Conservation (phyloP, 2,329 filamentous ascomycete species). For the Fusarium sp. region DNA sequence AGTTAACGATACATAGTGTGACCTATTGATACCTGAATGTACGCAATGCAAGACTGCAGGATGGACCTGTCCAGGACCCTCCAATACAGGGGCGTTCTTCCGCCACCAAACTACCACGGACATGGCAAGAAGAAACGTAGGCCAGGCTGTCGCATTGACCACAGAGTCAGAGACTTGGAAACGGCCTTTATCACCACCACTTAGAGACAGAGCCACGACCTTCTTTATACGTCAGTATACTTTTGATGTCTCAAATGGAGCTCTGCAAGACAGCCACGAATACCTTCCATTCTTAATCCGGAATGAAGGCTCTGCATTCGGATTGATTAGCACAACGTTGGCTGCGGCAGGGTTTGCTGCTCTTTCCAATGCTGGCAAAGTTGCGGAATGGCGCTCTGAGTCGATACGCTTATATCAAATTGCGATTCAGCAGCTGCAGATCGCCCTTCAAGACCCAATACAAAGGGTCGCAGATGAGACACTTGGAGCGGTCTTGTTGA, state of each 20-base stretch:
- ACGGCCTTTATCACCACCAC: constrained; percentile 20
- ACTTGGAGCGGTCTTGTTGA: constrained; percentile 34
- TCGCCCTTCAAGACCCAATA: constrained; percentile 22
- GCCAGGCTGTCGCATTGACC: fast-evolving
- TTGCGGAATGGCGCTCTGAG: constrained; percentile 28
- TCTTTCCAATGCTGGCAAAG: constrained; percentile 36
- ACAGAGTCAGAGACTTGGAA: not conserved
- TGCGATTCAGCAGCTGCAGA: constrained; percentile 24
- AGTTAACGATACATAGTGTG: constrained; percentile 19
- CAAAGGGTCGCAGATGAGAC: constrained; percentile 34
- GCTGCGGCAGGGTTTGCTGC: constrained; percentile 38
- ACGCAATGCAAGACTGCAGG: constrained; percentile 32
- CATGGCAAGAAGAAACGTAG: not conserved
- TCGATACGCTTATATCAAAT: constrained; percentile 34
- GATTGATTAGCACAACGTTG: constrained; percentile 26
- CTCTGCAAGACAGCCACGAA: constrained; percentile 17
- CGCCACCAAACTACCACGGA: constrained; percentile 22
- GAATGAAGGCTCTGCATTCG: constrained; percentile 17
- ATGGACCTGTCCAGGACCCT: constrained; percentile 34
- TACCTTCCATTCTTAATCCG: constrained; percentile 34
- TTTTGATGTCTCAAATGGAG: not conserved
- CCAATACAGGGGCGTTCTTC: constrained; percentile 18
- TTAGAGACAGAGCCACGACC: constrained; percentile 23
- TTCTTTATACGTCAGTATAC: constrained; percentile 42
- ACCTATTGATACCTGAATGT: constrained; percentile 28